phyloP scores from a whole-genome alignment of 768 basidiomycete genomes.

The Suillus americanus region DNA sequence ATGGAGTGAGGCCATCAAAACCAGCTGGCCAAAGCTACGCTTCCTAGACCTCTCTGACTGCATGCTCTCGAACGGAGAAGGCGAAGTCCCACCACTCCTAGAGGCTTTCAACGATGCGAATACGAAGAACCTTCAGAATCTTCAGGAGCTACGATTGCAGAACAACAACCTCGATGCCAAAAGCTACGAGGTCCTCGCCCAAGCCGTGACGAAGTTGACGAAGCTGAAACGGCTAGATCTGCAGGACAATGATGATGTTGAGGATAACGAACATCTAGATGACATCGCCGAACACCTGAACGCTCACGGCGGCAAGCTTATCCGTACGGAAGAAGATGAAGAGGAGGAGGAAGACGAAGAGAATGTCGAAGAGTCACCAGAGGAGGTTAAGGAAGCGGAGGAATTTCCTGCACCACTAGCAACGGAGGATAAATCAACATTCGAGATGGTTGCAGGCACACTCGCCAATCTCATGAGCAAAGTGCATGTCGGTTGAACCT shows the following conservation, averaged over 20 bases:
- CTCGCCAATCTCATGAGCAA: constrained; percentile 70
- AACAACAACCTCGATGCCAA: constrained; percentile 85
- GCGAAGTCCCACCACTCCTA: constrained; percentile 71
- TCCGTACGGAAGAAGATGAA: constrained; percentile 79
- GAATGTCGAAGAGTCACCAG: constrained; percentile 30
- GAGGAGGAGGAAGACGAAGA: constrained; percentile 60
- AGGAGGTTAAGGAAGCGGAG: constrained; percentile 28
- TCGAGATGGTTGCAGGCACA: constrained; percentile 45
- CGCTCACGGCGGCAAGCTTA: constrained; percentile 64
- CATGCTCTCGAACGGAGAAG: constrained; percentile 71
- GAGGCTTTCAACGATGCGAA: constrained; percentile 69
- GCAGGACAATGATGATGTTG: constrained; percentile 89
- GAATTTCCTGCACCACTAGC: constrained; percentile 20
- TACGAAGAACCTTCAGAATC: constrained; percentile 38
- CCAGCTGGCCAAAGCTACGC: constrained; percentile 53
- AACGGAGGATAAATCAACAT: constrained; percentile 22
- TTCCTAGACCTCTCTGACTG: constrained; percentile 83
- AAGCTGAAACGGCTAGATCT: constrained; percentile 72
- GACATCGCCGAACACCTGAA: constrained; percentile 54
- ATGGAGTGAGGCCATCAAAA: constrained; percentile 59
- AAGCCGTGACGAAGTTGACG: constrained; percentile 59
- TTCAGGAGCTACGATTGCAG: constrained; percentile 80
- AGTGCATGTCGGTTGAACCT: constrained; percentile 44
- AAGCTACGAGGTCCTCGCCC: constrained; percentile 66
- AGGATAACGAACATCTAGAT: constrained; percentile 64